phyloP scores from a whole-genome alignment of 345 rosid genomes.

The Citrus mangshanensis region DNA sequence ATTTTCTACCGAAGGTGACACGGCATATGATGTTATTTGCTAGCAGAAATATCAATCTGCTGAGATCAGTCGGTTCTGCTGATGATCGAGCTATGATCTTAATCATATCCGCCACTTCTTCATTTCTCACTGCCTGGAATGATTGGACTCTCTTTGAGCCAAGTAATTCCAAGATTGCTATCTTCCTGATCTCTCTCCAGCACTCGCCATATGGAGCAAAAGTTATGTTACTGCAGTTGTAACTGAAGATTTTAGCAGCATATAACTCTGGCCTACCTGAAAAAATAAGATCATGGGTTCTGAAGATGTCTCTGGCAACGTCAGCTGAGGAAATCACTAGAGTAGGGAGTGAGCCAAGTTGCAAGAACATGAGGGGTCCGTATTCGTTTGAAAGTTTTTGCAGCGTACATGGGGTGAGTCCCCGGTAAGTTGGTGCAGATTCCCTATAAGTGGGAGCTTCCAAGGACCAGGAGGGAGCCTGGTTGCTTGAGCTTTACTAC shows the following conservation, averaged over 20 bases:
- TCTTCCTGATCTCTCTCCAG: conserved; percentile 41
- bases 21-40: conserved; percentile 33
- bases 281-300: conserved; percentile 35
- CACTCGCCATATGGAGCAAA: conserved; percentile 33
- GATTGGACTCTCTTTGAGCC: conserved; percentile 35
- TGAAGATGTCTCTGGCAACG: conserved; percentile 31
- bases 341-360: conserved; percentile 35
- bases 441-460: conserved; percentile 39
- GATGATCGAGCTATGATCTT: conserved; percentile 12
- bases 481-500: neutral
- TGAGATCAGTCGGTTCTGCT: conserved; percentile 24
- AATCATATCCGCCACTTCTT: conserved; percentile 28
- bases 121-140: conserved; percentile 29
- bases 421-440: conserved; percentile 34
- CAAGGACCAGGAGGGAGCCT: conserved; percentile 39
- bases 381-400: conserved; percentile 23
- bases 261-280: conserved; percentile 30
- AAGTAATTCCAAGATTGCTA: conserved; percentile 29
- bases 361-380: conserved; percentile 43
- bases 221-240: conserved; percentile 19
- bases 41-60: conserved; percentile 9
- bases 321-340: conserved; percentile 42
- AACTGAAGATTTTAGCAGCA: conserved; percentile 19
- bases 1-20: conserved; percentile 32
- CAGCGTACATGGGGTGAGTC: conserved; percentile 25